A percentile compares a stretch with the other conserved stretches of the same genome.
Evolutionary conservation across 495 filamentous ascomycete species (phyloP).

Genomic region (Penicillium paxilli): DNA sequence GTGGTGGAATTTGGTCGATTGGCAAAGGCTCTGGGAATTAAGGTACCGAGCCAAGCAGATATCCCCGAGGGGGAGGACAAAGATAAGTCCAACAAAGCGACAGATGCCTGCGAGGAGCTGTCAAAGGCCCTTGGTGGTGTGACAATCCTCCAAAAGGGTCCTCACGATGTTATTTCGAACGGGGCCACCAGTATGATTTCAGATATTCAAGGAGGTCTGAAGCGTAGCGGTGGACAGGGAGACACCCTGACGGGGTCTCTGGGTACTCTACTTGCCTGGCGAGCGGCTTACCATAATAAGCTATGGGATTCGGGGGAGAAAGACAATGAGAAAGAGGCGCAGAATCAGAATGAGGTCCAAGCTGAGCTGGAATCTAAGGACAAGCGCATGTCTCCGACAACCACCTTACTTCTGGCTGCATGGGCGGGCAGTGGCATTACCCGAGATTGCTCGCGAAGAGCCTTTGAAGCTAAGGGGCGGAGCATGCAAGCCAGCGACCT

Average conservation of each 20-base stretch:
- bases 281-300: slow-evolving; percentile 78
- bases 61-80: slow-evolving; percentile 38
- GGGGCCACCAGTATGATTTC: slow-evolving; percentile 71
- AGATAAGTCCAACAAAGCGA: slow-evolving; percentile 44
- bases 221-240: slow-evolving; percentile 91
- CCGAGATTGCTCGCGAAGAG: slow-evolving; percentile 85
- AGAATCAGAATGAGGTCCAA: slow-evolving; percentile 40
- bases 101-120: slow-evolving; percentile 67
- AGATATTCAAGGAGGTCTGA: slow-evolving; percentile 76
- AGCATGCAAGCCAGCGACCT: slow-evolving; percentile 93
- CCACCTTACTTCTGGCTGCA: slow-evolving; percentile 75
- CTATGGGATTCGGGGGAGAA: slow-evolving; percentile 70
- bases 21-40: slow-evolving; percentile 67
- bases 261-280: slow-evolving; percentile 84
- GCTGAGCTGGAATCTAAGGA: slow-evolving; percentile 45
- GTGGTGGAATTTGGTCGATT: slow-evolving; percentile 88
- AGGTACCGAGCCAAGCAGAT: slow-evolving; percentile 45
- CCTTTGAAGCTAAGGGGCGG: slow-evolving; percentile 83
- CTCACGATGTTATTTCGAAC: slow-evolving; percentile 82
- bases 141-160: slow-evolving; percentile 87
- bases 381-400: slow-evolving; percentile 49
- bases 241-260: slow-evolving; percentile 92
- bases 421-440: slow-evolving; percentile 87
- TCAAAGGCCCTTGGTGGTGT: slow-evolving; percentile 81
- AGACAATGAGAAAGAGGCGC: slow-evolving; percentile 40